Percentiles rank a stretch among this genome's conserved stretches.
These are phyloP conservation scores for Porodaedalea pini DNA, from an alignment of 1,284 basidiomycete species.

Conservation along the genomic window DNA sequence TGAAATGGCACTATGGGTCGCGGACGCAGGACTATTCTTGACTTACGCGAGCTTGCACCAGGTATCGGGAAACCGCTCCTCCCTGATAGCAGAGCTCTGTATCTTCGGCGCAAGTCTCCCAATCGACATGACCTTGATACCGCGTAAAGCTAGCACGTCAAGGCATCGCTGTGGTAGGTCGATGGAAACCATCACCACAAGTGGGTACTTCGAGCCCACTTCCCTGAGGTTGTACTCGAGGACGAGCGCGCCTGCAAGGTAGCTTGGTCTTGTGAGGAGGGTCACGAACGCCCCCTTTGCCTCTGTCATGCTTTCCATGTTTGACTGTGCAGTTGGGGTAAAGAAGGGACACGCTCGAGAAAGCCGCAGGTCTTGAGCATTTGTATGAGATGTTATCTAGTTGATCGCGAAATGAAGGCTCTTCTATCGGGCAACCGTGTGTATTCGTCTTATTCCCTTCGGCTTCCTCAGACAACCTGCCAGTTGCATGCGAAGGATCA, in stretches of 20 bases:
- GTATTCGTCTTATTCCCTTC: not conserved
- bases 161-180: constrained; percentile 52
- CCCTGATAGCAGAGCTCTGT: constrained; percentile 51
- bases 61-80: constrained; percentile 76
- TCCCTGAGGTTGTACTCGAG: constrained; percentile 64
- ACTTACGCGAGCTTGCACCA: constrained; percentile 86
- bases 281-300: constrained; percentile 50
- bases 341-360: not conserved
- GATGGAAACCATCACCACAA: constrained; percentile 79
- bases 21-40: not conserved
- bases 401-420: not conserved
- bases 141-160: constrained; percentile 50
- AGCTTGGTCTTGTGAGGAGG: constrained; percentile 60
- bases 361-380: not conserved
- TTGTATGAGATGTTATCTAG: not conserved
- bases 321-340: not conserved
- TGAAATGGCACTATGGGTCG: not conserved
- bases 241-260: constrained; percentile 75
- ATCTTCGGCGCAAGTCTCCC: constrained; percentile 55
- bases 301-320: not conserved
- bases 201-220: constrained; percentile 68
- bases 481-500: not conserved
- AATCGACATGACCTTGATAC: constrained; percentile 58
- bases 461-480: not conserved
- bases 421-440: not conserved